These are phyloP conservation scores for Zanthoxylum bungeanum DNA, from an alignment of 345 rosid genomes.

Conservation along the genomic window DNA sequence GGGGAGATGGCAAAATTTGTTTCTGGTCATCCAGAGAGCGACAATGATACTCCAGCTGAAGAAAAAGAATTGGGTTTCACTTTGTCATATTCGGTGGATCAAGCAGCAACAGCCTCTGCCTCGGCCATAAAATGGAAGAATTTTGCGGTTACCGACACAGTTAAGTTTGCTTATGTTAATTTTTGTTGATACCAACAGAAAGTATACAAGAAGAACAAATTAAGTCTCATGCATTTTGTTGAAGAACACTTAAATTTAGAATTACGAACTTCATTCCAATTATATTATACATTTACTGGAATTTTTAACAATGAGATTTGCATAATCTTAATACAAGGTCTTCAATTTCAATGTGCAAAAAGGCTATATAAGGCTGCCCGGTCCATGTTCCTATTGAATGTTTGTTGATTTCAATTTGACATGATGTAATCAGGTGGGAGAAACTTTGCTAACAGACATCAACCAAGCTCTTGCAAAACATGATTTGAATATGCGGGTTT, in stretches of 20 bases:
- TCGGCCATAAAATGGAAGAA: constrained; percentile 42
- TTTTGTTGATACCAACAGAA: no score
- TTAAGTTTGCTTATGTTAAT: constrained; percentile 25
- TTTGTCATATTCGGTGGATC: constrained; percentile 36
- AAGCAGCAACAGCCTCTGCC: constrained; percentile 30
- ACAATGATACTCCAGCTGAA: constrained; percentile 13
- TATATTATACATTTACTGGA: no score
- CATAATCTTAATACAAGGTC: no score
- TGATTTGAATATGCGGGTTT: constrained; percentile 38
- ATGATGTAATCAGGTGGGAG: constrained; percentile 21
- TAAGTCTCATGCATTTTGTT: no score
- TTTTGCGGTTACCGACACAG: constrained; percentile 35
- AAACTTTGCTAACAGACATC: constrained; percentile 29
- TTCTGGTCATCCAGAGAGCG: constrained; percentile 24
- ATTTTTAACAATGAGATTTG: not conserved
- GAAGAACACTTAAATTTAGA: no score
- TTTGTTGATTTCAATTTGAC: not conserved
- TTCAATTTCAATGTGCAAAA: no score
- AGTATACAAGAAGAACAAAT: not conserved
- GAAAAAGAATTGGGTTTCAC: constrained; percentile 44
- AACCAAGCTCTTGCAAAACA: constrained; percentile 44
- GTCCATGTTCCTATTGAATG: no score
- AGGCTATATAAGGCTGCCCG: no score
- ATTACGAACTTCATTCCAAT: no score
- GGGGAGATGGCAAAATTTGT: constrained; percentile 44